Base-by-base conservation (phyloP, 2,329 filamentous ascomycete species). In the Penicillium griseofulvum region DNA sequence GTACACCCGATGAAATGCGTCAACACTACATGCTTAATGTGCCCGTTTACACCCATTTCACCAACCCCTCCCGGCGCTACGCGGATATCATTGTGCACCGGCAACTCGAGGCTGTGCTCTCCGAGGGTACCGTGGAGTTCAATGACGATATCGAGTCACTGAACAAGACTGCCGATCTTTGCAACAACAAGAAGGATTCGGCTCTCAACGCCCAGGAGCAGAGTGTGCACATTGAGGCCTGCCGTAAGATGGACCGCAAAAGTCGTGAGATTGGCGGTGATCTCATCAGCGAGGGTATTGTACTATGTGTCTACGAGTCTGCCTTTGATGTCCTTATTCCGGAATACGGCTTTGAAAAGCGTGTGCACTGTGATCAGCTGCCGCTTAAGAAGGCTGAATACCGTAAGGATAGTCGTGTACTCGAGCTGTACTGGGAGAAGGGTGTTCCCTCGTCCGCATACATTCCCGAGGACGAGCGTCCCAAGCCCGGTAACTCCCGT, bases 391-490 rank as follows among this genome's bases (percentile, higher is more conserved):
- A 99, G 82, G 94, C 94, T n/a, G 94, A 99, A 72, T 99, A 94
- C 77, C 87, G 95, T 75, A 97, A 97, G 82, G 91, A 96, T 72
- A 90, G 92, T 78, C 87, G 94, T 53, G 85, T 97, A 29, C 82
- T 99, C 44, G 94, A 99, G 77, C 83, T 99, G 16, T 99, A 97
- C 81, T 99, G 94, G 94, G 94, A 99, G 86, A 99, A 97, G 84
- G 94, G 94, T 44, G 91, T 97, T 8, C 91, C 93, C 28, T 97
- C 92, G 60, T 97, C 93, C 41, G 90, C 92, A 2, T 99, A 95
- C 66, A 88, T 99, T 49, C 94, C 94, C 3, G 94, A 99, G 71
- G 94, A 99, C 71, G 94, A 99, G 79, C 88, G 92, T 54, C 92
- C 92, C 51, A 95, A 94, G 81, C 87, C 89, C 48, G 87, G 84